phyloP scores from a whole-genome alignment of 2,329 filamentous ascomycete species.

The Ascochyta fabae region DNA sequence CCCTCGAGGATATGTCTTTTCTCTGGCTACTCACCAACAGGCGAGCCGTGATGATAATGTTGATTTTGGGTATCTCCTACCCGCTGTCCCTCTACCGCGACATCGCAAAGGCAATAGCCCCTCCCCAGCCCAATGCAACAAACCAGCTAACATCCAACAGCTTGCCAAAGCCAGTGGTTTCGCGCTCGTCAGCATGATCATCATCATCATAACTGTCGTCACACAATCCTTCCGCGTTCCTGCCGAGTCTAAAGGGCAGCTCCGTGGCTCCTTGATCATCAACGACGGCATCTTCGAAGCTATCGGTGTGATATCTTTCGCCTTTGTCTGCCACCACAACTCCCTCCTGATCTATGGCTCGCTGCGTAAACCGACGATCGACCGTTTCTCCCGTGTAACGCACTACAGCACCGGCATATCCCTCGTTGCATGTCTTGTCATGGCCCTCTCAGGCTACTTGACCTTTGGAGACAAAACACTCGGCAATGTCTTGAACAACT shows the following conservation, averaged over 20 bases:
- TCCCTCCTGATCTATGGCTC: slow-evolving; percentile 97
- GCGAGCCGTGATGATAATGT: slow-evolving; percentile 84
- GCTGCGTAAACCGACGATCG: slow-evolving; percentile 89
- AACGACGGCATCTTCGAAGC: slow-evolving; percentile 92
- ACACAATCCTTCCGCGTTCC: slow-evolving; percentile 82
- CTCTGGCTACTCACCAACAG: slow-evolving; percentile 83
- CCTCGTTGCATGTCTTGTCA: slow-evolving; percentile 85
- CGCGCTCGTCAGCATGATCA: slow-evolving; percentile 87
- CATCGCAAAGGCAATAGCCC: slow-evolving; percentile 75
- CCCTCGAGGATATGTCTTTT: slow-evolving; percentile 73
- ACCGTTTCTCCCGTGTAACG: slow-evolving; percentile 91
- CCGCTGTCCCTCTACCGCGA: slow-evolving; percentile 93
- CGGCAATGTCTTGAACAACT: slow-evolving; percentile 98
- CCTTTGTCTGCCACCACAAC: slow-evolving; percentile 86
- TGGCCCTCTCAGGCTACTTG: slow-evolving; percentile 89
- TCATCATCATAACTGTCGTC: slow-evolving; percentile 88
- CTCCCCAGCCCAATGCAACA: slow-evolving; percentile 14
- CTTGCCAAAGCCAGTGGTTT: slow-evolving; percentile 94
- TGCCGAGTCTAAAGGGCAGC: slow-evolving; percentile 71
- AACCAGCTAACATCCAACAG: slow-evolving; percentile 57
- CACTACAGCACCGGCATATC: slow-evolving; percentile 92
- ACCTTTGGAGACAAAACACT: slow-evolving; percentile 90
- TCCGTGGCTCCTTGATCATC: slow-evolving; percentile 75
- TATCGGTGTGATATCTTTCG: slow-evolving; percentile 96
- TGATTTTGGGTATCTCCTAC: slow-evolving; percentile 84